Base-by-base conservation (phyloP, 169 alveolate species). In the Cryptosporidium muris region DNA sequence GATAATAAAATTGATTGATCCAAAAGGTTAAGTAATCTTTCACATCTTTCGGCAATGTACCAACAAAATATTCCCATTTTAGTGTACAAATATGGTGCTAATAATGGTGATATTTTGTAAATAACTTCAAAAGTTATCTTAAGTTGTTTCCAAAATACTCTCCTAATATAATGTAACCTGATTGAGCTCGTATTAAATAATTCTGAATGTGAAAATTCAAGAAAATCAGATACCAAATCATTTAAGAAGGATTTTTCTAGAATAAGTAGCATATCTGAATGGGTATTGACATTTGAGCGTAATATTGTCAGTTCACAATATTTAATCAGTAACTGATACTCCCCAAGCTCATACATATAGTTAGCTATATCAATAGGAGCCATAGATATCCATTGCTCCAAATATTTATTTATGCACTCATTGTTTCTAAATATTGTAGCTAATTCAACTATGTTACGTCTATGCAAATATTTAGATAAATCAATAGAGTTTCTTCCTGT, bases 31-130 rank as follows among this genome's bases (percentile, higher is more conserved):
- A 74, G 63, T 60, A 42, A 74, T 8, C 85, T 74, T 36, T 74
- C 85, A 9, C 14, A 38, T 12, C 47, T 74, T 37, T 74, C 85
- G 6, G 48, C 37, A 11, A 74, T 42, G 36, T 74, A 74, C 85
- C 85, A 74, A 49, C 85, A 74, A 37, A 45, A 74, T 8, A 74
- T 58, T 4, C 74, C 54, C 11, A 74, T 74, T 47, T 74, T 74
- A 3, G 64, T 11, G 0, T 45, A 37, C 16, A 74, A 56, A 8
- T 54, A 60, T 2, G 85, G 85, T 45, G 85, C 43, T 25, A 74
- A 56, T 11, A 43, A 48, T 40, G 60, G 36, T 36, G 85, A 74
- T 38, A 74, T 74, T 16, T 54, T 58, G 42, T 74, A 42, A 14
- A 74, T 74, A 4, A 47, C 25, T 34, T 9, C 54, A 25, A 68